phyloP scores from a whole-genome alignment of 345 rosid species.

The Syzygium oleosum region DNA sequence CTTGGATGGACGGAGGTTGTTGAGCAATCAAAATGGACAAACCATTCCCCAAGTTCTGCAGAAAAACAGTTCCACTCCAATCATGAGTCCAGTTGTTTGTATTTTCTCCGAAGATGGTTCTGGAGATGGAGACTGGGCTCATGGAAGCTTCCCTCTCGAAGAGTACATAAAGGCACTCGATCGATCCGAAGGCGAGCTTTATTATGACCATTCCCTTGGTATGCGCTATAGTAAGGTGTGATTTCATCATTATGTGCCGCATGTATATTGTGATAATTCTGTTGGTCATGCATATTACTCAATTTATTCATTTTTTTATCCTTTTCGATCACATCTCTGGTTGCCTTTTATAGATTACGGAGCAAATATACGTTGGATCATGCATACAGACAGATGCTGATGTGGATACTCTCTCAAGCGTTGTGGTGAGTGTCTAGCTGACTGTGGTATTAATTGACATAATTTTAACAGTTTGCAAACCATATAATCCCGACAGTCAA shows the following conservation, averaged over 20 bases:
- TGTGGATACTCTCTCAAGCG: conserved; percentile 47
- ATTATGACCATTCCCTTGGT: conserved; percentile 80
- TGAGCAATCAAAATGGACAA: conserved; percentile 31
- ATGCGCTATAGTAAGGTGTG: conserved; percentile 88
- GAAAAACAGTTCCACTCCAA: conserved; percentile 32
- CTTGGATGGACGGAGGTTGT: conserved; percentile 48
- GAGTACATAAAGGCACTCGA: conserved; percentile 82
- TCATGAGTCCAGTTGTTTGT: conserved; percentile 45
- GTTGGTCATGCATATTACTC: background rate
- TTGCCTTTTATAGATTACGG: conserved; percentile 51
- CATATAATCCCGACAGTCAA: background rate
- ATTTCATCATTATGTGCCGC: background rate
- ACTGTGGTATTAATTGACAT: background rate
- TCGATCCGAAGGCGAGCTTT: conserved; percentile 83
- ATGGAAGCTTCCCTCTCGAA: conserved; percentile 83
- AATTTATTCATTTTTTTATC: background rate
- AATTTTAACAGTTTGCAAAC: background rate
- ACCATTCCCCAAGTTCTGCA: conserved; percentile 11
- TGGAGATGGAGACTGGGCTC: conserved; percentile 87
- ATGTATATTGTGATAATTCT: background rate
- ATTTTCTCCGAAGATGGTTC: conserved; percentile 63
- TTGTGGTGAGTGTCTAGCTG: conserved; percentile 35
- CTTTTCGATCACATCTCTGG: background rate
- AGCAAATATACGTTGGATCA: conserved; percentile 85
- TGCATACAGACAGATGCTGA: conserved; percentile 81